Evolutionary conservation across 2,329 filamentous ascomycete genomes (phyloP), one percentile per base, ranked within the genome.

Genomic region (Microsporum canis): DNA sequence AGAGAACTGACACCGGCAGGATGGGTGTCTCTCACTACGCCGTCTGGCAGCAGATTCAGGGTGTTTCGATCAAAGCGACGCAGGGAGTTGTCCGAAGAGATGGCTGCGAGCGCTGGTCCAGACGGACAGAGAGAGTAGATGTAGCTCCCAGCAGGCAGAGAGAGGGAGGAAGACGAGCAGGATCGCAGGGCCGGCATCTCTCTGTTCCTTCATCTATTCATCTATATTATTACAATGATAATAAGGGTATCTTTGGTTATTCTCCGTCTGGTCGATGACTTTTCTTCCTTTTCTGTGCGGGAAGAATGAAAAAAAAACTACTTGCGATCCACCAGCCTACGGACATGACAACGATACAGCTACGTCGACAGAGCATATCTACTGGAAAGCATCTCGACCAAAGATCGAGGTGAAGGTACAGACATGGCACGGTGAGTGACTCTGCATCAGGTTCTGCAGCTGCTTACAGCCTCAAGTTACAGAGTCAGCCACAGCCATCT

Each of bases 51-150:
- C 59, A 70, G 68, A 17, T 68, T 63, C 45, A 77, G 68, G 56
- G 68, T 67, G 45, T 68, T 63, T 34, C 70, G 71, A 65, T 76
- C 73, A 62, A 77, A 73, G 5, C 75, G 64, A 12, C 75, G 73
- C 58, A 78, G 66, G 17, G 76, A 77, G 66, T 77, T 74, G 68
- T 78, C 75, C 17, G 76, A 78, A 5, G 75, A 75, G 60, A 77
- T 77, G 47, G 73, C 74, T 12, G 75, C 75, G 51, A 78, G 71
- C 29, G 66, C 66, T 29, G 66, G 64, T 12, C 68, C 68, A 5
- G 68, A 68, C 1, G 69, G 64, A 4, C 70, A 66, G 58, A 77
- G 68, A 7, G 71, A 70, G 65, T 77, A 77, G 64, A 78, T 77
- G 68, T 77, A 78, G 63, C 71, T 76, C 34, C 71, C 71, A 41